These are phyloP conservation scores for Comarum palustre DNA, from an alignment of 306 rosid genomes.

Conservation along the genomic window DNA sequence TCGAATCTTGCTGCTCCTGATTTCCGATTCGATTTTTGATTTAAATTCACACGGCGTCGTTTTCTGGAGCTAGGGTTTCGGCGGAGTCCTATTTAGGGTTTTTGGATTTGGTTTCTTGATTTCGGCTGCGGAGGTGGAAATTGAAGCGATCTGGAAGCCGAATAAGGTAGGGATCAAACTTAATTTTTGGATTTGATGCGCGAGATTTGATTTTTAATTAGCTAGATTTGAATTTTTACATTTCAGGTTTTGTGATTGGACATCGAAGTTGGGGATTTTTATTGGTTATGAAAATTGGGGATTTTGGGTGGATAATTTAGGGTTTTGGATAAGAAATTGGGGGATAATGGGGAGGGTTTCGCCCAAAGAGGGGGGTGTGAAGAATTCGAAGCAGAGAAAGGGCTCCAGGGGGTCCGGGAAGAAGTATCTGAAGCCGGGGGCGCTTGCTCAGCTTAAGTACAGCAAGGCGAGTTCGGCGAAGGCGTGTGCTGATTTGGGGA, in stretches of 20 bases:
- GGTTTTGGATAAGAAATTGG: neutral
- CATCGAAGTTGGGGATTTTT: constrained; percentile 2
- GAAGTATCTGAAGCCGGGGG: constrained; percentile 72
- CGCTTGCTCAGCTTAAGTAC: constrained; percentile 81
- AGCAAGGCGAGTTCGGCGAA: constrained; percentile 40
- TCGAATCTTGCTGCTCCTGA: constrained; percentile 15
- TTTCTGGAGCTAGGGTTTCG: neutral
- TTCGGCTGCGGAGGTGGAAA: neutral
- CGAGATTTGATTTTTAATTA: neutral
- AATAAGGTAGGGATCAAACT: neutral
- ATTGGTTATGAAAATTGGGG: neutral
- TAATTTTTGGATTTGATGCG: neutral
- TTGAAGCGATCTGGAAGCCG: constrained; percentile 13
- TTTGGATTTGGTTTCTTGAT: neutral
- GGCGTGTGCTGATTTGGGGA: constrained; percentile 59
- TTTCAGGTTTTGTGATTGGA: constrained; percentile 22
- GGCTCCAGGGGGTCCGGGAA: constrained; percentile 45
- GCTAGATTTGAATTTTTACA: neutral
- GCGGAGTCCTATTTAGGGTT: neutral
- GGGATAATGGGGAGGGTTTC: constrained; percentile 63
- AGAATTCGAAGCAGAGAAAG: constrained; percentile 43
- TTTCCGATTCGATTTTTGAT: neutral
- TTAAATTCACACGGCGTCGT: too few relatives aligned
- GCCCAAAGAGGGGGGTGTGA: constrained; percentile 48
- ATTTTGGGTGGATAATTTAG: neutral